Evolutionary conservation across 2,329 filamentous ascomycete genomes (phyloP).

Genomic region (Mollisiaceae sp.): DNA sequence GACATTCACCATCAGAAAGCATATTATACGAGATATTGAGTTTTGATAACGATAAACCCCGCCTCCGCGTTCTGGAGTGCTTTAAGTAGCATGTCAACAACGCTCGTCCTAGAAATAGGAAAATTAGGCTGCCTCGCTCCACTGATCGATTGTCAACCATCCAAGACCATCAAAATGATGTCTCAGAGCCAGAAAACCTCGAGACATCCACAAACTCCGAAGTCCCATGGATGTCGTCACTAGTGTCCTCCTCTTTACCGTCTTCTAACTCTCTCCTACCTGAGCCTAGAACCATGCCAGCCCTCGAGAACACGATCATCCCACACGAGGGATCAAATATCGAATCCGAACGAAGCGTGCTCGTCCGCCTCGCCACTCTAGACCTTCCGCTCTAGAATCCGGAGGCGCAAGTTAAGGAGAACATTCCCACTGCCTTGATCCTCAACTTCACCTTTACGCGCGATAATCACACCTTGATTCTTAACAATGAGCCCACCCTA

Average conservation of each 20-base stretch:
- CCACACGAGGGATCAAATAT: constrained; percentile 25
- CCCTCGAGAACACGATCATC: neutral
- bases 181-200: neutral
- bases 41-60: neutral
- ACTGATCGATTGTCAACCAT: neutral
- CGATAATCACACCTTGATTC: constrained; percentile 27
- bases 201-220: neutral
- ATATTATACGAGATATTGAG: neutral
- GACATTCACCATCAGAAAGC: constrained; percentile 2
- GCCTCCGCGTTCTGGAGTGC: neutral
- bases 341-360: constrained; percentile 22
- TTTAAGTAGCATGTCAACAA: neutral
- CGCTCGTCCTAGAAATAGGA: neutral
- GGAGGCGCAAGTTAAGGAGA: constrained; percentile 17
- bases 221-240: neutral
- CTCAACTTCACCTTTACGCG: constrained; percentile 32
- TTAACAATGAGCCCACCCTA: constrained; percentile 30
- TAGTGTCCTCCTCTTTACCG: neutral
- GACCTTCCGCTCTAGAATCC: constrained; percentile 28
- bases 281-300: neutral
- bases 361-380: constrained; percentile 27
- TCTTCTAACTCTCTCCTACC: constrained; percentile 4
- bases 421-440: constrained; percentile 24
- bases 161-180: neutral
- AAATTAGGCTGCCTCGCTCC: too few relatives aligned